phyloP scores from a whole-genome alignment of 768 basidiomycete genomes.

The Pulveroboletus sp. region DNA sequence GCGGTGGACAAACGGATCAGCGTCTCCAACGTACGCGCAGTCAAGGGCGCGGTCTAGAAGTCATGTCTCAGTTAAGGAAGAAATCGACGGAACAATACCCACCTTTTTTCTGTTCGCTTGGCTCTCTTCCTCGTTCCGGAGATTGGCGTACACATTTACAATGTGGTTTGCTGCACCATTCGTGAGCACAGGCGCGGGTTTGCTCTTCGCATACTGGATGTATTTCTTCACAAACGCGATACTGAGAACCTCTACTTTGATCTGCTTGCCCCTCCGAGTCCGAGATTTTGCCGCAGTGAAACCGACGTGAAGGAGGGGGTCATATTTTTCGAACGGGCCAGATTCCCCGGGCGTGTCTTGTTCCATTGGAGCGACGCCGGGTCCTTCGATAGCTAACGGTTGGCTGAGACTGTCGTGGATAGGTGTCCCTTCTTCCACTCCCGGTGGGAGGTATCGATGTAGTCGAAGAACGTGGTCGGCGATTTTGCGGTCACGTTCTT shows the following conservation, averaged over 20 bases:
- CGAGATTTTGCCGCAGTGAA: constrained; percentile 48
- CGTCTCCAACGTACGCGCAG: constrained; percentile 97
- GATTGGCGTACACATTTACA: constrained; percentile 83
- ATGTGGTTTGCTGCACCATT: constrained; percentile 94
- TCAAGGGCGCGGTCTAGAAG: constrained; percentile 87
- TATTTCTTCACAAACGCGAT: constrained; percentile 98
- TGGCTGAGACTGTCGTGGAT: constrained; percentile 84
- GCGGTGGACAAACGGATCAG: constrained; percentile 97
- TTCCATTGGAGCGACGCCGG: constrained; percentile 40
- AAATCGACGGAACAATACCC: constrained; percentile 1
- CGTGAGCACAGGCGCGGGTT: constrained; percentile 78
- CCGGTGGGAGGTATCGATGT: constrained; percentile 95
- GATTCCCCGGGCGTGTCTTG: constrained; percentile 37
- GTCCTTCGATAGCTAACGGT: constrained; percentile 82
- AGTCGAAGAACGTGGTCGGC: constrained; percentile 97
- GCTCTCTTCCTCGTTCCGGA: constrained; percentile 87
- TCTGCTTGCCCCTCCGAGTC: constrained; percentile 56
- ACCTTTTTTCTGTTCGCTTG: constrained; percentile 86
- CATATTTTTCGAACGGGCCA: constrained; percentile 92
- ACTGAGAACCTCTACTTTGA: constrained; percentile 78
- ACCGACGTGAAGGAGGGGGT: constrained; percentile 90
- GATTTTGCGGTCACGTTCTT: constrained; percentile 87
- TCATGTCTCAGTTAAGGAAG: constrained; percentile 12
- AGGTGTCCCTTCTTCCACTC: constrained; percentile 94
- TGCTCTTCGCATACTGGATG: constrained; percentile 94